Percentiles rank a stretch among this genome's conserved stretches.
Conservation (phyloP, 345 rosid genomes). For the Viola odorata region DNA sequence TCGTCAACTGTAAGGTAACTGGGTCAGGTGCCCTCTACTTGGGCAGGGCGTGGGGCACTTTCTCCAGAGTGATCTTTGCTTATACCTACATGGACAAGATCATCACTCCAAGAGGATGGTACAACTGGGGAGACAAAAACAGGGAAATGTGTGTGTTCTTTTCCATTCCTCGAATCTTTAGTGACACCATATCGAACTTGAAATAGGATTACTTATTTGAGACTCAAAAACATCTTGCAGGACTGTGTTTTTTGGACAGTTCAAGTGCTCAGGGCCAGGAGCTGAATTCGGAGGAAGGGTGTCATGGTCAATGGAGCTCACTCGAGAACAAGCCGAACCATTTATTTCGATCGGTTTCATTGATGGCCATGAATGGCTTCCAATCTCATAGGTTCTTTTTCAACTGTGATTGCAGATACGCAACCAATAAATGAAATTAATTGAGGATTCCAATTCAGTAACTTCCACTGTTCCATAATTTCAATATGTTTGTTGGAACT, state of each 20-base stretch:
- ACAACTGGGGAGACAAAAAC: slow-evolving; percentile 35
- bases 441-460: no score
- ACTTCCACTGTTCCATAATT: no score
- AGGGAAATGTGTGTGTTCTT: slow-evolving; percentile 26
- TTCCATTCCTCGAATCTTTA: not conserved
- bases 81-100: slow-evolving; percentile 34
- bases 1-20: slow-evolving; percentile 37
- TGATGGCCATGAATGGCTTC: slow-evolving; percentile 38
- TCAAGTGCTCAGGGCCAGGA: slow-evolving; percentile 44
- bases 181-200: no score
- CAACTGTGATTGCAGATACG: no score
- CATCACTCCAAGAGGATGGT: slow-evolving; percentile 38
- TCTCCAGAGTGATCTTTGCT: slow-evolving; percentile 38
- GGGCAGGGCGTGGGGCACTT: slow-evolving; percentile 48
- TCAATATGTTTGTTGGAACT: no score
- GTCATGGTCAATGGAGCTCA: slow-evolving; percentile 42
- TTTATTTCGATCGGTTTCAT: slow-evolving; percentile 34
- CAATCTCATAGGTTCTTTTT: not conserved
- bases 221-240: slow-evolving; percentile 14
- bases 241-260: slow-evolving; percentile 44
- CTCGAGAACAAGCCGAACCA: slow-evolving; percentile 27
- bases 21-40: slow-evolving; percentile 34
- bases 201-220: no score
- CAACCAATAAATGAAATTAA: no score
- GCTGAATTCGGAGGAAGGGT: slow-evolving; percentile 38